These are phyloP conservation scores for Cystobasidiaceae sp. DNA, from an alignment of 1,284 basidiomycete species.

Conservation along the genomic window DNA sequence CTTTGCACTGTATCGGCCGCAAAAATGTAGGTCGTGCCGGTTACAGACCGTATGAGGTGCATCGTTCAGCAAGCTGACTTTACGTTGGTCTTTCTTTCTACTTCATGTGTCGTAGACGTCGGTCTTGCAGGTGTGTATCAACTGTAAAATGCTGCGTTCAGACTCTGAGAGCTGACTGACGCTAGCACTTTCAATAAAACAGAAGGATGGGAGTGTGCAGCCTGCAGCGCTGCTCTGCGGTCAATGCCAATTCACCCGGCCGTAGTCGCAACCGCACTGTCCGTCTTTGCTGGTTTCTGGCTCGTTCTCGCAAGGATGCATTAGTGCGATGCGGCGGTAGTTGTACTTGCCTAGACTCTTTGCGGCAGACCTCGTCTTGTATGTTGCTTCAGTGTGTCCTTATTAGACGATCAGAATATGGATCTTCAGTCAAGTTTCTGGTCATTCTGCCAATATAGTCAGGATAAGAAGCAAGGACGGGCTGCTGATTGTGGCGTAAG, in stretches of 20 bases:
- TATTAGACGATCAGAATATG: no score
- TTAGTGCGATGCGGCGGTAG: no score
- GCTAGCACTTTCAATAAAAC: not conserved
- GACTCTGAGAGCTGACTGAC: not conserved
- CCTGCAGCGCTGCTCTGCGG: constrained; percentile 20
- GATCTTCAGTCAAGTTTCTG: no score
- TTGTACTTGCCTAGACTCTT: no score
- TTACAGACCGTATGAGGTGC: no score
- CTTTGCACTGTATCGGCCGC: constrained; percentile 80
- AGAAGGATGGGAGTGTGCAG: constrained; percentile 27
- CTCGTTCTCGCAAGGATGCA: not conserved
- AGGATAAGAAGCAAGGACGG: no score
- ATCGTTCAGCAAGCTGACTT: not conserved
- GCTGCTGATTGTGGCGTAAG: no score
- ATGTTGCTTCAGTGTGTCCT: no score
- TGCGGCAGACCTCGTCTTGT: not conserved
- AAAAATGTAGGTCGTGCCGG: constrained; percentile 5
- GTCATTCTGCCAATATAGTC: no score
- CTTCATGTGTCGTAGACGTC: constrained; percentile 4
- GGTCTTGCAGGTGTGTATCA: constrained; percentile 6
- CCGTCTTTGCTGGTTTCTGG: not conserved
- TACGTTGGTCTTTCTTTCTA: not conserved
- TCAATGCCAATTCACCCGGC: constrained; percentile 12
- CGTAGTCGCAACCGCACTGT: constrained; percentile 1
- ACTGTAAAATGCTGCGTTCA: not conserved